phyloP scores from a whole-genome alignment of 2,329 filamentous ascomycete species.

The Dothideomycetes sp. region DNA sequence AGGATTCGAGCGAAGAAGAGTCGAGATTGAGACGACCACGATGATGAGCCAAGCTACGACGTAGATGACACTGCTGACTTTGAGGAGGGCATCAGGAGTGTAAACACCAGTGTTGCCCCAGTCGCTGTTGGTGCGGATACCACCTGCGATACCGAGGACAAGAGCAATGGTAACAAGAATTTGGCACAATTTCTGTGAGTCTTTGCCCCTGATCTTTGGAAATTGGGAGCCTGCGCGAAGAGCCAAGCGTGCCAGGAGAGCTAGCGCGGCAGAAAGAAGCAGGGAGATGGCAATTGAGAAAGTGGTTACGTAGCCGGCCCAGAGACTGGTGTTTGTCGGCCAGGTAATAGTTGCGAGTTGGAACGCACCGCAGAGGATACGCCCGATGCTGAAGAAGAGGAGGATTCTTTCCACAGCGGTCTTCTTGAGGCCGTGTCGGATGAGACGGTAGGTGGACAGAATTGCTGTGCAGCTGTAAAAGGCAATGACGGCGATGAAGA shows the following conservation, averaged over 20 bases:
- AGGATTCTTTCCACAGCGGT: slow-evolving; percentile 22
- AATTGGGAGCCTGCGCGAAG: slow-evolving; percentile 15
- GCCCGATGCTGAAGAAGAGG: slow-evolving; percentile 19
- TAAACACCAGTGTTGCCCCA: slow-evolving; percentile 15
- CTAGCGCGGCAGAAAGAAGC: slow-evolving; percentile 20
- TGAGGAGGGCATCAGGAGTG: slow-evolving; percentile 16
- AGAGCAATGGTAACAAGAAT: slow-evolving; percentile 19
- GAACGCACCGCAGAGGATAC: slow-evolving; percentile 22
- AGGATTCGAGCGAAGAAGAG: slow-evolving; percentile 6
- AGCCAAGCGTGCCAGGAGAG: slow-evolving; percentile 19
- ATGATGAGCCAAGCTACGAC: slow-evolving; percentile 15
- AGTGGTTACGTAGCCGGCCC: slow-evolving; percentile 21
- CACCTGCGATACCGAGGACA: slow-evolving; percentile 22
- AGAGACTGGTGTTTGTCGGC: slow-evolving; percentile 9
- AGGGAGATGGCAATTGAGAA: slow-evolving; percentile 22
- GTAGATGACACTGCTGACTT: slow-evolving; percentile 17
- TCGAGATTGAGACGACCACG: slow-evolving; percentile 14
- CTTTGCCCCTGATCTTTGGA: background rate
- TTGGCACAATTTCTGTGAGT: slow-evolving; percentile 19
- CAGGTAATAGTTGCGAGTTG: slow-evolving; percentile 20
- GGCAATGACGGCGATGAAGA: slow-evolving; percentile 21
- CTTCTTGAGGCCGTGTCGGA: slow-evolving; percentile 21
- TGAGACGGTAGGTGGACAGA: background rate
- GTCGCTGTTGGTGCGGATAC: slow-evolving; percentile 12
- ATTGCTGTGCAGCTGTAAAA: slow-evolving; percentile 17